These are phyloP conservation scores for Meredithiella fracta DNA, from an alignment of 2,329 filamentous ascomycete species.

Conservation along the genomic window DNA sequence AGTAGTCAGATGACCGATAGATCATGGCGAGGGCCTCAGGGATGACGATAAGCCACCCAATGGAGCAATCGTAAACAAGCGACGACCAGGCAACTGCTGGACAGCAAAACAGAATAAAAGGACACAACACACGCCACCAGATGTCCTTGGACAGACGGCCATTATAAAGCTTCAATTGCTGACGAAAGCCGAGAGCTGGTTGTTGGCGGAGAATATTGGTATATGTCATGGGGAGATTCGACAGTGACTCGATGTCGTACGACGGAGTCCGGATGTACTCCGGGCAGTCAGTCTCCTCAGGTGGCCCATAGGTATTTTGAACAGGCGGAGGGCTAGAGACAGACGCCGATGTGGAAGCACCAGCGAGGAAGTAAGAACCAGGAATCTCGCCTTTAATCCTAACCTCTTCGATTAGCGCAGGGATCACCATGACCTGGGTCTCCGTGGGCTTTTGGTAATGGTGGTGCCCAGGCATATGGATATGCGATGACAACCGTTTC, in stretches of 20 bases:
- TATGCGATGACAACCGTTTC: conserved; percentile 30
- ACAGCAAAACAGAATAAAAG: conserved; percentile 75
- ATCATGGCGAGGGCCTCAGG: conserved; percentile 75
- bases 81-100: conserved; percentile 81
- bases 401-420: neutral
- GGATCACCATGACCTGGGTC: conserved; percentile 1
- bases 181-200: conserved; percentile 52
- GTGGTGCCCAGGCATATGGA: conserved; percentile 16
- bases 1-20: conserved; percentile 50
- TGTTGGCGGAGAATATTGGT: conserved; percentile 51
- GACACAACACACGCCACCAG: conserved; percentile 64
- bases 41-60: conserved; percentile 84
- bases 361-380: neutral
- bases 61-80: conserved; percentile 67
- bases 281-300: neutral
- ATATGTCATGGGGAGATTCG: conserved; percentile 33
- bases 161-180: conserved; percentile 62
- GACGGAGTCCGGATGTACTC: conserved; percentile 11
- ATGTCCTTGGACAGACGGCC: conserved; percentile 62
- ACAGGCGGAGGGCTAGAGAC: neutral
- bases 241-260: conserved; percentile 11
- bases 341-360: neutral
- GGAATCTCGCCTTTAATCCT: neutral
- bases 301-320: neutral
- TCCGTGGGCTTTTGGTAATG: neutral